Evolutionary conservation across 805 yeast genomes (phyloP).

Genomic region (Saccharomyces eubayanus): DNA sequence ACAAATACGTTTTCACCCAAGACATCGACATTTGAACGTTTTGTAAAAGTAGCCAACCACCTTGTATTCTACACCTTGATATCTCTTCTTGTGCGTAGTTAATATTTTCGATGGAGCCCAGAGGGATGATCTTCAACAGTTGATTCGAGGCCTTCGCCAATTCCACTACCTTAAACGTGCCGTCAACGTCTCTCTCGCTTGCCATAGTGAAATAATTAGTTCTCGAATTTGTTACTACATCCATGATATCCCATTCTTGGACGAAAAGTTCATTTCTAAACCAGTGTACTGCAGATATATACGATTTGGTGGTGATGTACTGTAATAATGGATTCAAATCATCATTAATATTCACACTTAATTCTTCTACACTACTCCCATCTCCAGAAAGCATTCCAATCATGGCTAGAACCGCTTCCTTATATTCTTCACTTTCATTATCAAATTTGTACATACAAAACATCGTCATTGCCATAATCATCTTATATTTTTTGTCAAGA

Average conservation of each 20-base stretch:
- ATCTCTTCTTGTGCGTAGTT: constrained; percentile 51
- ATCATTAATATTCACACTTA: not conserved
- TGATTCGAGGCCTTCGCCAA: constrained; percentile 31
- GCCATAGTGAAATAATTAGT: constrained; percentile 39
- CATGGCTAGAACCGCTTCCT: not conserved
- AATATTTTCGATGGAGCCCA: constrained; percentile 68
- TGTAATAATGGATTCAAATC: not conserved
- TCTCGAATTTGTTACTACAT: constrained; percentile 1
- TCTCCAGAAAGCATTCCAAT: not conserved
- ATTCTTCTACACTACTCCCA: not conserved
- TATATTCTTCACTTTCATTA: constrained; percentile 8
- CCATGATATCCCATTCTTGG: constrained; percentile 1
- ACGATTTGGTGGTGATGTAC: constrained; percentile 5
- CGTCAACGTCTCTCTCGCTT: constrained; percentile 58
- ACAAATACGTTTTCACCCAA: constrained; percentile 48
- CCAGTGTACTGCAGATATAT: constrained; percentile 7
- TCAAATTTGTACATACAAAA: constrained; percentile 17
- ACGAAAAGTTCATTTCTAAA: not conserved
- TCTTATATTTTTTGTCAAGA: constrained; percentile 37
- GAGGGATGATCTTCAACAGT: constrained; percentile 42
- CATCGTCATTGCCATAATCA: constrained; percentile 37
- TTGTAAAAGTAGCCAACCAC: constrained; percentile 70
- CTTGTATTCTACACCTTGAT: constrained; percentile 36
- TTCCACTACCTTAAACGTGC: constrained; percentile 44
- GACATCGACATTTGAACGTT: constrained; percentile 64